phyloP scores from a whole-genome alignment of 2,329 filamentous ascomycete genomes.

The Lecanicillium sp. region DNA sequence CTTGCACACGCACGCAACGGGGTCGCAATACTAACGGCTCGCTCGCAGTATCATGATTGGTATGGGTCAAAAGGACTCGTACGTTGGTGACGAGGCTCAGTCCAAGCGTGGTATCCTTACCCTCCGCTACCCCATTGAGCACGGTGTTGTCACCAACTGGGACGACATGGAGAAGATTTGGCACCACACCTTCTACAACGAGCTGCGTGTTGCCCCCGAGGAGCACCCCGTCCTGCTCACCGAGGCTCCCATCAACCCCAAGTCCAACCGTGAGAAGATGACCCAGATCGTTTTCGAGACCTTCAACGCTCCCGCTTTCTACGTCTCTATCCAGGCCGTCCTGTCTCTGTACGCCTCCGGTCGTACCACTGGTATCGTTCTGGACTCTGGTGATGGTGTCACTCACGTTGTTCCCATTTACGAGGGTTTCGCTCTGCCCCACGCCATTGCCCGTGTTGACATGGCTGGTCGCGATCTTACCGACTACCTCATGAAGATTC shows the following conservation, averaged over 20 bases:
- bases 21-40: background rate
- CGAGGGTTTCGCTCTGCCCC: slow-evolving; percentile 99
- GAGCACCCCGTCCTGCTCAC: slow-evolving; percentile 99
- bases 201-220: slow-evolving; percentile 98
- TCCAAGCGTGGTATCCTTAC: slow-evolving; percentile 99
- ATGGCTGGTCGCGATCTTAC: slow-evolving; percentile 99
- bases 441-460: slow-evolving; percentile 99
- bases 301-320: slow-evolving; percentile 99
- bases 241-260: slow-evolving; percentile 99
- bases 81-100: slow-evolving; percentile 99
- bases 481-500: slow-evolving; percentile 99
- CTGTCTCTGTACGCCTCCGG: slow-evolving; percentile 98
- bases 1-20: background rate
- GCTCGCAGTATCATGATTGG: slow-evolving; percentile 93
- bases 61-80: slow-evolving; percentile 99
- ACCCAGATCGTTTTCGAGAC: slow-evolving; percentile 99
- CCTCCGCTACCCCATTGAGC: slow-evolving; percentile 98
- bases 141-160: slow-evolving; percentile 99
- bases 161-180: slow-evolving; percentile 99
- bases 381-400: slow-evolving; percentile 99
- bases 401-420: slow-evolving; percentile 99
- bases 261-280: slow-evolving; percentile 99
- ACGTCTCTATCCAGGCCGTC: slow-evolving; percentile 99
- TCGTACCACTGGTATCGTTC: slow-evolving; percentile 99
- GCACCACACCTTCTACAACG: slow-evolving; percentile 99